phyloP scores from a whole-genome alignment of 306 rosid species.

The Ormosia semicastrata region DNA sequence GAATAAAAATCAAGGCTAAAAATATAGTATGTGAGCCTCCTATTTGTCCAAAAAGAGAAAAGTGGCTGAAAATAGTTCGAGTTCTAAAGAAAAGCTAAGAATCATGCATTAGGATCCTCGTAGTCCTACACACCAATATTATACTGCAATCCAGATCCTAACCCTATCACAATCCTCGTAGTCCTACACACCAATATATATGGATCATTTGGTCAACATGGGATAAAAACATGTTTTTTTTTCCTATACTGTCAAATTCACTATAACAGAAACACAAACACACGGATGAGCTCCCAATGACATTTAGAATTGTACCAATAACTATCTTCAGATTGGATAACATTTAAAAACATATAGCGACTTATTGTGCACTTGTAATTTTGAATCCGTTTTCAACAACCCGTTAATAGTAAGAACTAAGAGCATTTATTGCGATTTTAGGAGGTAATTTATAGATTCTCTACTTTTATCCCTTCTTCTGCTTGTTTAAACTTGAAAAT shows the following conservation, averaged over 20 bases:
- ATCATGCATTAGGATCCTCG: background rate
- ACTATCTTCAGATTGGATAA: background rate
- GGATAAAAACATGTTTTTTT: background rate
- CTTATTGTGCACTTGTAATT: background rate
- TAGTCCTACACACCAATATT: background rate
- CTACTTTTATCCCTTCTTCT: too few relatives aligned
- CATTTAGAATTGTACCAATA: slow-evolving; percentile 8
- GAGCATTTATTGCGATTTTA: too few relatives aligned
- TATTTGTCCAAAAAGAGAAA: background rate
- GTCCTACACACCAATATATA: background rate
- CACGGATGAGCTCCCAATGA: background rate
- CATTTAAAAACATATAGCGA: slow-evolving; percentile 5
- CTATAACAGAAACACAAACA: background rate
- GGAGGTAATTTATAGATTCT: too few relatives aligned
- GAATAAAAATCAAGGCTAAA: background rate
- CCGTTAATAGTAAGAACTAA: too few relatives aligned
- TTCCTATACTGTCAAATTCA: background rate
- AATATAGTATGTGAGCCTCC: background rate
- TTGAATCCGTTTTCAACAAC: too few relatives aligned
- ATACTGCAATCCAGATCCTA: background rate
- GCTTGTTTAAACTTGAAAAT: too few relatives aligned
- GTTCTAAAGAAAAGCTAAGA: background rate
- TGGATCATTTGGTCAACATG: background rate
- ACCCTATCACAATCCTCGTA: background rate
- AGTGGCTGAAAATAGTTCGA: background rate